Base-by-base conservation (phyloP, 176 grass and related monocot genomes). In the Bolboschoenus planiculmis region DNA sequence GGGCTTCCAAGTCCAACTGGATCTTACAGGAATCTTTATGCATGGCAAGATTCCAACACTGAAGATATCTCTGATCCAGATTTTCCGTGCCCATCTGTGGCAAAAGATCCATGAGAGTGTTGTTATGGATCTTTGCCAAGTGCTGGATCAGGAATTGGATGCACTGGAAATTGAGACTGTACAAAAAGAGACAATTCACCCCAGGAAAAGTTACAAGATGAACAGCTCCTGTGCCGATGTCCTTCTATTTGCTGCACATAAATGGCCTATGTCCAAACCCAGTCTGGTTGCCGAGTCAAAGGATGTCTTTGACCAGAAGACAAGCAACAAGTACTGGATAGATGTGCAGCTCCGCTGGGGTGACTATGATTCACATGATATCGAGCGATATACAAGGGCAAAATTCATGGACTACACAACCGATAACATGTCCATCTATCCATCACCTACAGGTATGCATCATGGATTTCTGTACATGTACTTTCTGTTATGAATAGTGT, bases 121-220 rank as follows among this genome's bases (percentile, higher is more conserved):
- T 90, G 92, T 98, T 83, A 98, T 98, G 95, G 95, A 98, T 90
- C 95, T 98, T 83, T 98, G 95, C 87, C 95, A 98, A 83, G 95
- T 98, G 85, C 80, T 98, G 80, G 95, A 98, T 85, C 95, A 98
- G 78, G 95, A 98, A 65, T 87, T 98, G 72, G 92, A 98, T 88
- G 90, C 95, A 7, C 43, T 98, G 77, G 95, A 98, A 90, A 98
- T 98, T 86, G 95, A 98, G 77, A 98, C 95, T 47, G 95, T 98
- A 65, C 95, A 98, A 83, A 98, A 98, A 86, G 95, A 98, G 84
- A 98, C 95, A 4, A 98, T 98, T 82, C 95, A 98, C 87, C 95
- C 95, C 9, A 95, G 95, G 80, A 95, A 98, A 82, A 98, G 95
- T 90, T 98, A 98, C 86, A 98, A 98, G 90, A 98, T 98, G 95